A percentile compares a stretch with the other conserved stretches of the same genome.
phyloP scores from a whole-genome alignment of 2,329 filamentous ascomycete species.

The Cytospora piceicola region DNA sequence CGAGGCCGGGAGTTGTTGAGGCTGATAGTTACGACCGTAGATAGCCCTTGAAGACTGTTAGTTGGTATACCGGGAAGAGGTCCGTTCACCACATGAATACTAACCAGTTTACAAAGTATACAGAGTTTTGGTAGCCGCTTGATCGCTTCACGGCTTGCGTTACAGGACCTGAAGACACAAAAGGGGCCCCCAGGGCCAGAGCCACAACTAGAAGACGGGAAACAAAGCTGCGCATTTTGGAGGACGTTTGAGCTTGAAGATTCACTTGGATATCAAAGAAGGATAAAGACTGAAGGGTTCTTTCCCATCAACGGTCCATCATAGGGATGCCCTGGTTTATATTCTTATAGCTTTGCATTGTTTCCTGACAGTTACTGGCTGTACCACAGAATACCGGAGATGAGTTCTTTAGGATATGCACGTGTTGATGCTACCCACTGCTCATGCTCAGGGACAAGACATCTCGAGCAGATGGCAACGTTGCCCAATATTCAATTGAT shows the following conservation, averaged over 20 bases:
- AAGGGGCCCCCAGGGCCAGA: neutral
- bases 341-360: neutral
- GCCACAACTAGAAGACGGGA: constrained; percentile 2
- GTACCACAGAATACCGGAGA: neutral
- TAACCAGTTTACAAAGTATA: constrained; percentile 56
- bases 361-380: neutral
- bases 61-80: neutral
- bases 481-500: neutral
- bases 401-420: neutral
- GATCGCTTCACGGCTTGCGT: constrained; percentile 13
- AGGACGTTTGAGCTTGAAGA: neutral
- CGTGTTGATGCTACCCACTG: neutral
- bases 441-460: neutral
- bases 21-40: constrained; percentile 74
- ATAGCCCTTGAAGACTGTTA: constrained; percentile 57
- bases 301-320: neutral
- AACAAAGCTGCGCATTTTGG: constrained; percentile 9
- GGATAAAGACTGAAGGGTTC: neutral
- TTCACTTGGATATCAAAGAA: neutral
- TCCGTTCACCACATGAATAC: constrained; percentile 18
- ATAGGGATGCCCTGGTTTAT: neutral
- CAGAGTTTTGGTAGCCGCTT: constrained; percentile 47
- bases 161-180: constrained; percentile 16
- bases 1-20: constrained; percentile 68
- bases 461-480: neutral